phyloP scores from a whole-genome alignment of 495 filamentous ascomycete genomes.

The Podospora fimiseda region DNA sequence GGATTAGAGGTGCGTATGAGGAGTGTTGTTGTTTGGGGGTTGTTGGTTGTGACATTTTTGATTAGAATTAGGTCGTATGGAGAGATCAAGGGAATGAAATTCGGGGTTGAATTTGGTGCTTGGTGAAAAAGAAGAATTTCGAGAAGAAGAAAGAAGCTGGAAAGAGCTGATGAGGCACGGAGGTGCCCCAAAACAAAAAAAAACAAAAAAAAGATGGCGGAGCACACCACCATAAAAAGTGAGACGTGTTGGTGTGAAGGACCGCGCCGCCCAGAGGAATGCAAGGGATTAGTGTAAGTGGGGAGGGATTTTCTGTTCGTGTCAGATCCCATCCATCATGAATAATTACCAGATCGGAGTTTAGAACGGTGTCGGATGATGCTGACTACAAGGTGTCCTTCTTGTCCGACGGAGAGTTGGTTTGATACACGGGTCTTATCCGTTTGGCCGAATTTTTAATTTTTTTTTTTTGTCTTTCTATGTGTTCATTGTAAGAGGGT shows the following conservation, averaged over 20 bases:
- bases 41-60: background rate
- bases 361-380: background rate
- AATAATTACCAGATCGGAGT: background rate
- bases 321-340: background rate
- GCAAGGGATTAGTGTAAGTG: background rate
- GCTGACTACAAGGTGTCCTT: too few species aligned
- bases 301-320: background rate
- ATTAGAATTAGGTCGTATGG: background rate
- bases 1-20: slow-evolving; percentile 5
- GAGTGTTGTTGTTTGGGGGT: background rate
- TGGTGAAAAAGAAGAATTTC: background rate
- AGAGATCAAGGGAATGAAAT: too few species aligned
- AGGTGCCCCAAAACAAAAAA: too few species aligned
- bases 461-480: too few species aligned
- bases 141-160: background rate
- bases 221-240: background rate
- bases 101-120: too few species aligned
- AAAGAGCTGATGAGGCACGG: background rate
- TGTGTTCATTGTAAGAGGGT: too few species aligned
- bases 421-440: too few species aligned
- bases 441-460: too few species aligned
- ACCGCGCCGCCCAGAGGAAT: slow-evolving; percentile 8
- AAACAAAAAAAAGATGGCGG: background rate
- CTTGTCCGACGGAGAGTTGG: too few species aligned
- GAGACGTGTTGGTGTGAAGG: background rate